phyloP scores from a whole-genome alignment of 2,329 filamentous ascomycete species.

The Ophiobolus disseminans region DNA sequence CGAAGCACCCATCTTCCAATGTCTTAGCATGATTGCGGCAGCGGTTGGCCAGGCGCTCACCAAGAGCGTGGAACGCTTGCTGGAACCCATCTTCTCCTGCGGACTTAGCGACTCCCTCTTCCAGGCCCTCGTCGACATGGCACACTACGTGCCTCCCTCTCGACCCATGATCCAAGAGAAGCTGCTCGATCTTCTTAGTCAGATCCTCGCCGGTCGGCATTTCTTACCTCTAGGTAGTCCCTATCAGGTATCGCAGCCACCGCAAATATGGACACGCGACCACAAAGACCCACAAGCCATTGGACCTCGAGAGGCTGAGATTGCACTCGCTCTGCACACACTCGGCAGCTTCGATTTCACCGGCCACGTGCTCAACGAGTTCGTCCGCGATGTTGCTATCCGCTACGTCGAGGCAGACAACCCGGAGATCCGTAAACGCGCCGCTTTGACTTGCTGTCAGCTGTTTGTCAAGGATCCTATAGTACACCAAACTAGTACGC shows the following conservation, averaged over 20 bases:
- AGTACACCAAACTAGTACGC: slow-evolving; percentile 95
- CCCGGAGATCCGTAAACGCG: slow-evolving; percentile 88
- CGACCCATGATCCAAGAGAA: slow-evolving; percentile 93
- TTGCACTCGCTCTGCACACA: slow-evolving; percentile 91
- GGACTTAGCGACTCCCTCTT: slow-evolving; percentile 92
- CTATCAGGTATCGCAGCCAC: slow-evolving; percentile 79
- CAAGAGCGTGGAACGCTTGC: slow-evolving; percentile 95
- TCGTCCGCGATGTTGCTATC: slow-evolving; percentile 96
- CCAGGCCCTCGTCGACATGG: slow-evolving; percentile 96
- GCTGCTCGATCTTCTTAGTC: slow-evolving; percentile 90
- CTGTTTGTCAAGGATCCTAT: slow-evolving; percentile 97
- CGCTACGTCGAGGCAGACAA: slow-evolving; percentile 98
- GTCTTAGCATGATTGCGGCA: slow-evolving; percentile 93
- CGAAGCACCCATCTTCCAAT: slow-evolving; percentile 87
- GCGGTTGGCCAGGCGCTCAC: slow-evolving; percentile 95
- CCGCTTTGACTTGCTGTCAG: slow-evolving; percentile 95
- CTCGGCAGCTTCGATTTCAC: slow-evolving; percentile 95
- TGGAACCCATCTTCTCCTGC: slow-evolving; percentile 96
- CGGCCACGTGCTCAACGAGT: slow-evolving; percentile 94
- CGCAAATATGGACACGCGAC: slow-evolving; percentile 86
- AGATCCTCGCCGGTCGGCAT: slow-evolving; percentile 88
- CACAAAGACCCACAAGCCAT: slow-evolving; percentile 83
- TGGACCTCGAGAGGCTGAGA: slow-evolving; percentile 80
- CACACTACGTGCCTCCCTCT: slow-evolving; percentile 95
- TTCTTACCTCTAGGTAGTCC: slow-evolving; percentile 94